phyloP scores from a whole-genome alignment of 768 basidiomycete species.

The Lanmaoa rubissima region DNA sequence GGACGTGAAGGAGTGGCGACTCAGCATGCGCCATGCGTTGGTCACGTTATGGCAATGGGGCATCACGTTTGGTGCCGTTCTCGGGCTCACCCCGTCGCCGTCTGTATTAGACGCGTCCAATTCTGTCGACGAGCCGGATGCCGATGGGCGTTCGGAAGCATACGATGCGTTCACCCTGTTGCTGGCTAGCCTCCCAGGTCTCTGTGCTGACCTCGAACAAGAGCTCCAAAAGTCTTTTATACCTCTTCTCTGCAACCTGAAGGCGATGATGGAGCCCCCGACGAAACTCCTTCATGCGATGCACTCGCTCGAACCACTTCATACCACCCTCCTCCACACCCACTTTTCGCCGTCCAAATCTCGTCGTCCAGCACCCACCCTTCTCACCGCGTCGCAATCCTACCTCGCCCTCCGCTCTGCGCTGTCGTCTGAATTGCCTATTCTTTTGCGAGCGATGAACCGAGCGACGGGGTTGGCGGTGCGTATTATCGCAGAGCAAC shows the following conservation, averaged over 20 bases:
- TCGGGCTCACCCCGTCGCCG: conserved; percentile 51
- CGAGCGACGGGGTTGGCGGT: conserved; percentile 56
- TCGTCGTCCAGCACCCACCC: conserved; percentile 56
- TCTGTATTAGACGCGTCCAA: conserved; percentile 14
- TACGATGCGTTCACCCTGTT: conserved; percentile 68
- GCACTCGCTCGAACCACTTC: conserved; percentile 70
- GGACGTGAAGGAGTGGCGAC: conserved; percentile 62
- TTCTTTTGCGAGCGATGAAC: conserved; percentile 56
- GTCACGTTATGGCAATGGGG: conserved; percentile 60
- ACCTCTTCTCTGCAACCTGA: conserved; percentile 54
- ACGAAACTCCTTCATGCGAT: conserved; percentile 67
- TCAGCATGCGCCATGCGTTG: conserved; percentile 48
- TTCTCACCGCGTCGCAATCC: conserved; percentile 71
- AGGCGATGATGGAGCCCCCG: conserved; percentile 60
- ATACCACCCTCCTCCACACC: conserved; percentile 66
- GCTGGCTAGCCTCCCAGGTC: conserved; percentile 53
- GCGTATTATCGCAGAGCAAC: conserved; percentile 51
- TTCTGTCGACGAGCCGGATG: conserved; percentile 15
- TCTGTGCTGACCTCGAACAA: conserved; percentile 51
- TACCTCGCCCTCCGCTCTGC: conserved; percentile 77
- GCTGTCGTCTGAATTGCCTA: conserved; percentile 67
- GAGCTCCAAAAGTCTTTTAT: conserved; percentile 54
- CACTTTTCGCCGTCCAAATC: conserved; percentile 55
- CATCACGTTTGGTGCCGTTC: conserved; percentile 61
- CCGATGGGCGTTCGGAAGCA: conserved; percentile 48